Evolutionary conservation across 2,329 filamentous ascomycete species (phyloP), one percentile per base, ranked within the genome.

Genomic region (Claviceps sp.): DNA sequence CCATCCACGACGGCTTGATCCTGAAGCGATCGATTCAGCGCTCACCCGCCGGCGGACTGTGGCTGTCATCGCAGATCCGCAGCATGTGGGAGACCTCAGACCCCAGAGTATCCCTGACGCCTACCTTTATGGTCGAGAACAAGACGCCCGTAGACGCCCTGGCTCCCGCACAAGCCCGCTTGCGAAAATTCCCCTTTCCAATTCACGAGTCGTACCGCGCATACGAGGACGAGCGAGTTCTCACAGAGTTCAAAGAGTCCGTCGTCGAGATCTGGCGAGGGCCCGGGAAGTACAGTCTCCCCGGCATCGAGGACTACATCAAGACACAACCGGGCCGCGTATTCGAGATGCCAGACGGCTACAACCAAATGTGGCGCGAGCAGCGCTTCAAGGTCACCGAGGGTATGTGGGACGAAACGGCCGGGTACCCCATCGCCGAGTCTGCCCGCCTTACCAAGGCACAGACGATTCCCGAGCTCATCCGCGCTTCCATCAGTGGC

Each of bases 181-280:
- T 87, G 67, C 84, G 81, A 60, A 79, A 79, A 41, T 95, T 88
- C 65, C 67, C 75, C 63, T 74, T 75, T 65, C 61, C 77, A 60
- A 72, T 84, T 55, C 68, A 71, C 59, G 76, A 80, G 30, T 89
- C 86, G 1, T 97, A 90, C 77, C 82, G 85, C 54, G 73, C 76
- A 18, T 84, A 91, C 58, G 84, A 97, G 69, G 90, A 98, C 72
- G 93, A 97, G 67, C 86, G 91, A 50, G 84, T 95, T 43, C 72
- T 98, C 53, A 89, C 88, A 40, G 89, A 96, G 66, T 98, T 95
- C 79, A 98, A 98, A 72, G 94, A 98, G 71, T 94, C 86, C 18
- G 88, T 96, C 16, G 89, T 97, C 30, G 89, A 96, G 70, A 82
- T 91, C 14, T 98, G 93, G 91, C 80, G 82, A 26, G 88, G 88